Percentiles rank a stretch among this genome's conserved stretches.
Conservation (phyloP, 805 yeast genomes). For the Cyberlindnera euphorbiiphila region DNA sequence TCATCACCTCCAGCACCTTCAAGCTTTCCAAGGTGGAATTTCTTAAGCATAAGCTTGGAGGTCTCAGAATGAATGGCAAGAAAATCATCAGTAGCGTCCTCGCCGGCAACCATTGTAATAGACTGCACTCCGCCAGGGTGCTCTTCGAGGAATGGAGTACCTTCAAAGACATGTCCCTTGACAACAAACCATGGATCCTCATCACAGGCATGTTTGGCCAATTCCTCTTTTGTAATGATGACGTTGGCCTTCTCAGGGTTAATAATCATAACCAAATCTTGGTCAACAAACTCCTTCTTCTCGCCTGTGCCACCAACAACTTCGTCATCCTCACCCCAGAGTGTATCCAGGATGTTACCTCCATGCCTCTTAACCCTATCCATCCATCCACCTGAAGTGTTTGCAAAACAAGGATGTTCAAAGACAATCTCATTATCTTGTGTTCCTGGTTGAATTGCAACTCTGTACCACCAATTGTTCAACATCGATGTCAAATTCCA, state of each 20-base stretch:
- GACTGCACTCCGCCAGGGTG: constrained; percentile 32
- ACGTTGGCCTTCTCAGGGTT: constrained; percentile 24
- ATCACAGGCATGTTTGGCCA: constrained; percentile 10
- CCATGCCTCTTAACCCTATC: constrained; percentile 32
- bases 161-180: constrained; percentile 37
- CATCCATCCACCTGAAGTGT: constrained; percentile 34
- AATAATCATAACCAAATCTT: constrained; percentile 29
- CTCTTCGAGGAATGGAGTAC: constrained; percentile 31
- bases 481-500: constrained; percentile 37
- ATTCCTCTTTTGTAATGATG: constrained; percentile 10
- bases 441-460: constrained; percentile 25
- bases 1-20: constrained; percentile 5
- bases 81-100: constrained; percentile 32
- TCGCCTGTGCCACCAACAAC: constrained; percentile 7
- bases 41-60: constrained; percentile 27
- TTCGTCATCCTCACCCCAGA: constrained; percentile 31
- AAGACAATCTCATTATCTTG: constrained; percentile 19
- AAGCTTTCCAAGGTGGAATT: constrained; percentile 28
- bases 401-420: constrained; percentile 30
- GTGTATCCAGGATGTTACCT: constrained; percentile 29
- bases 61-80: constrained; percentile 33
- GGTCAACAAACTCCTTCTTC: constrained; percentile 20
- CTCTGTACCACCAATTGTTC: constrained; percentile 36
- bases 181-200: constrained; percentile 25
- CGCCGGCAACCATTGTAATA: constrained; percentile 27